A percentile compares a stretch with the other conserved stretches of the same genome.
These are phyloP conservation scores for Sesbania bispinosa DNA, from an alignment of 306 rosid species.

Conservation along the genomic window DNA sequence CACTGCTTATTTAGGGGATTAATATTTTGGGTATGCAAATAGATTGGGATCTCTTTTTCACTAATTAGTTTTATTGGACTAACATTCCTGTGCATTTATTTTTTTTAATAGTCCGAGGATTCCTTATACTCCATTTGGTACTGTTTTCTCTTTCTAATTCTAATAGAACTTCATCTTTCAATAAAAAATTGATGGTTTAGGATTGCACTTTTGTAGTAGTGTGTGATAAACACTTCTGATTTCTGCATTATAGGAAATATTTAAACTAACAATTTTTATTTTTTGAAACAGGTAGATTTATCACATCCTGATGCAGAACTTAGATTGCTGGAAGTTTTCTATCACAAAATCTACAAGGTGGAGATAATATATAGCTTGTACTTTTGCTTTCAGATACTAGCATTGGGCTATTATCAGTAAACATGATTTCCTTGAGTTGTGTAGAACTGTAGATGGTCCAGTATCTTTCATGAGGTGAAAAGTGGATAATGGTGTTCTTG, in stretches of 20 bases:
- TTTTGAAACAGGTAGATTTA: constrained; percentile 82
- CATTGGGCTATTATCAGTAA: not conserved
- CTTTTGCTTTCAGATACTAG: not conserved
- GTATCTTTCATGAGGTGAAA: not conserved
- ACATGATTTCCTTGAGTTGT: not conserved
- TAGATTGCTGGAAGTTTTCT: constrained; percentile 87
- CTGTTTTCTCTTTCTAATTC: not conserved
- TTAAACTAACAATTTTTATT: not conserved
- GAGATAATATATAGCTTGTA: not conserved
- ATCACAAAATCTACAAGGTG: constrained; percentile 96
- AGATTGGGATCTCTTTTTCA: not conserved
- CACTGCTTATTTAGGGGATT: not conserved
- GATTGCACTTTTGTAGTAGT: not conserved
- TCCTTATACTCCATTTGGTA: not conserved
- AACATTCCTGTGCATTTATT: not conserved
- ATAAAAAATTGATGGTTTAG: not conserved
- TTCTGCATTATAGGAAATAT: not conserved
- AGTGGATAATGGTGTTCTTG: not conserved
- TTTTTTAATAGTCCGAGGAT: not conserved
- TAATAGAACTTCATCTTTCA: not conserved
- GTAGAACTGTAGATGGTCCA: not conserved
- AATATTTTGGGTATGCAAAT: not conserved
- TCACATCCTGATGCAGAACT: constrained; percentile 82
- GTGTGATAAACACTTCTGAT: not conserved
- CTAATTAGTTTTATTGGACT: not conserved